Evolutionary conservation across 179 eudicot species (phyloP).

Genomic region (Camellia oleifera): DNA sequence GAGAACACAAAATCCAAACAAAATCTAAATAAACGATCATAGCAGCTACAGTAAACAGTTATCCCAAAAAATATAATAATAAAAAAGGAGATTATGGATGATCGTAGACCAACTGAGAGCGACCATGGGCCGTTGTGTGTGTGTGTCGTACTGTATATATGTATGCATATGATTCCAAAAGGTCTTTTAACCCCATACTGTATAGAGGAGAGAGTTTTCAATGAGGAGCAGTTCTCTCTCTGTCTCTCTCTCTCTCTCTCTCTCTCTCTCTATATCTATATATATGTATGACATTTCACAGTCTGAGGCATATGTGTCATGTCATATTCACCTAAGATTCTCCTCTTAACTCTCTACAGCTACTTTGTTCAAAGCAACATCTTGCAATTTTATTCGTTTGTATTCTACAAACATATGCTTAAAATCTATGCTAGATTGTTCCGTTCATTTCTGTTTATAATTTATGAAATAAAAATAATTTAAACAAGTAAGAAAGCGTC

Average conservation of each 20-base stretch:
- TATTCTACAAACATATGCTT: not conserved
- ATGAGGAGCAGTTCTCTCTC: not conserved
- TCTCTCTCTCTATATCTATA: slow-evolving; percentile 6
- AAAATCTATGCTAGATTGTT: not conserved
- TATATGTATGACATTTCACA: slow-evolving; percentile 12
- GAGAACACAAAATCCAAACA: slow-evolving; percentile 2
- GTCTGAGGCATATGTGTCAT: slow-evolving; percentile 31
- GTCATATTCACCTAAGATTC: slow-evolving; percentile 31
- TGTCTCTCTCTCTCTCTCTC: slow-evolving; percentile 14
- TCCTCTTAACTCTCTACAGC: slow-evolving; percentile 15
- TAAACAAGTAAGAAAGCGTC: no score
- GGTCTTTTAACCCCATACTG: not conserved
- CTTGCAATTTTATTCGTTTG: not conserved
- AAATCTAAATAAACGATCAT: not conserved
- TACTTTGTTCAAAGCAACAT: not conserved
- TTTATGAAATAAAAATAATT: no score
- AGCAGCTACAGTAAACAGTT: not conserved
- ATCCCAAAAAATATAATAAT: not conserved
- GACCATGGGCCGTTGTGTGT: not conserved
- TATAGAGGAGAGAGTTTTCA: no score
- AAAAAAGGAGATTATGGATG: not conserved
- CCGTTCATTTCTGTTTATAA: no score
- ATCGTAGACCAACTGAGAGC: slow-evolving; percentile 3
- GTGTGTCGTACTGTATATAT: not conserved
- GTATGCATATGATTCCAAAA: not conserved